These are phyloP conservation scores for Ilex asprella DNA, from an alignment of 257 asterid genomes.

Conservation along the genomic window DNA sequence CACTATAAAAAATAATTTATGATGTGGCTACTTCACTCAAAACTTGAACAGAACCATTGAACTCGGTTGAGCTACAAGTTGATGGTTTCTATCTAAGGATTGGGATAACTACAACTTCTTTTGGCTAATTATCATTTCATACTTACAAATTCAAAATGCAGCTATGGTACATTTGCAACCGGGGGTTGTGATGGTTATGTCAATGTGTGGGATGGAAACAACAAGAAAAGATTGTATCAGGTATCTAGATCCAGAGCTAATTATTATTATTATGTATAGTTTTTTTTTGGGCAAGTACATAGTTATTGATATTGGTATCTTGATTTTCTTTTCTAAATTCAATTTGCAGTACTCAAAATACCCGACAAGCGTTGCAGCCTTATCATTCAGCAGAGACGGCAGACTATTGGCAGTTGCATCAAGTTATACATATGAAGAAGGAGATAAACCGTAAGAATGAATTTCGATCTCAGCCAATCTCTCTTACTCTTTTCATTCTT, in stretches of 20 bases:
- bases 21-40: too few species aligned
- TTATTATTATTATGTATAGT: too few species aligned
- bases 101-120: too few species aligned
- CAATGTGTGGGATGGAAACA: slow-evolving; percentile 95
- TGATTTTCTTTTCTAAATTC: slow-evolving; percentile 10
- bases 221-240: slow-evolving; percentile 92
- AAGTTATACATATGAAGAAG: slow-evolving; percentile 91
- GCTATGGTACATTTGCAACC: slow-evolving; percentile 88
- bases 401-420: slow-evolving; percentile 84
- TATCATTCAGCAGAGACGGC: slow-evolving; percentile 92
- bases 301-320: neutral
- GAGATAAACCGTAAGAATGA: slow-evolving; percentile 64
- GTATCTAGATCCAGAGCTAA: slow-evolving; percentile 20
- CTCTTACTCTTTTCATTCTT: neutral
- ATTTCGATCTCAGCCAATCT: neutral
- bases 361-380: slow-evolving; percentile 78
- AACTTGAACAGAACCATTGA: too few species aligned
- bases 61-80: too few species aligned
- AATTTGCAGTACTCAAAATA: slow-evolving; percentile 65
- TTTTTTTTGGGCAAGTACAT: neutral
- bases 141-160: slow-evolving; percentile 17
- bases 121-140: too few species aligned
- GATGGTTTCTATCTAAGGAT: too few species aligned
- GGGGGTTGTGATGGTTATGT: slow-evolving; percentile 96
- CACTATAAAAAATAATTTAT: too few species aligned